Evolutionary conservation across 257 asterid species (phyloP), one percentile per base, ranked within the genome.

Genomic region (Buddleja alternifolia): DNA sequence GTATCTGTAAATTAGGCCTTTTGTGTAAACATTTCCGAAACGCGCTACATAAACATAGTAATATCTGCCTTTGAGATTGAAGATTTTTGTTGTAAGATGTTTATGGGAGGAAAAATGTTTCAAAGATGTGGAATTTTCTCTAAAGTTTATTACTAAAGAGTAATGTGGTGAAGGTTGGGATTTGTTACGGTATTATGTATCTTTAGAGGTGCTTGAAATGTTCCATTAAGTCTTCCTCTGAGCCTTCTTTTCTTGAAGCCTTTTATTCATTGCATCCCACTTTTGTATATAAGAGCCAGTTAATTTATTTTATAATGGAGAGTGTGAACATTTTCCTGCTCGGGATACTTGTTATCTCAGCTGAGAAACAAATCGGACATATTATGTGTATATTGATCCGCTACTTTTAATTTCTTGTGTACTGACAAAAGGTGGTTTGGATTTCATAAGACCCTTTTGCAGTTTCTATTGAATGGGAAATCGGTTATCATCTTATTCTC

Each of bases 401-500:
- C 5, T 29, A 29, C 5, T 29, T 29, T 15, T 54, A n/a, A 14
- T 54, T 37, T 36, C 41, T 56, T 54, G 44, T 36, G 37, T 37
- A 56, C 51, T 15, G 44, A 54, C 56, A 40, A 62, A 34, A 69
- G 37, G 16, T 32, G 37, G 53, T 41, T 7, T 25, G 42, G 51
- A 51, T 32, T 19, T 24, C 44, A 5, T 29, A 29, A 29, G 3
- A 29, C 3, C 5, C 34, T 41, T 55, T 15, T 56, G 69, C 67
- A 44, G 15, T 45, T 42, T 36, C 57, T 21, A 41, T 21, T 59
- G 60, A 11, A 34, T 10, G 6, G 55, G 19, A 60, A 39, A 70
- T 60, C 14, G 29, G 44, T 37, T 47, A 42, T 75, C 12, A 54
- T 70, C 66, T 55, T 58, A 60, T 73, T 69, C 64, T 66, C 44